These are phyloP conservation scores for Phytophthora podocarpi DNA, from an alignment of 352 stramenopile species.

Conservation along the genomic window DNA sequence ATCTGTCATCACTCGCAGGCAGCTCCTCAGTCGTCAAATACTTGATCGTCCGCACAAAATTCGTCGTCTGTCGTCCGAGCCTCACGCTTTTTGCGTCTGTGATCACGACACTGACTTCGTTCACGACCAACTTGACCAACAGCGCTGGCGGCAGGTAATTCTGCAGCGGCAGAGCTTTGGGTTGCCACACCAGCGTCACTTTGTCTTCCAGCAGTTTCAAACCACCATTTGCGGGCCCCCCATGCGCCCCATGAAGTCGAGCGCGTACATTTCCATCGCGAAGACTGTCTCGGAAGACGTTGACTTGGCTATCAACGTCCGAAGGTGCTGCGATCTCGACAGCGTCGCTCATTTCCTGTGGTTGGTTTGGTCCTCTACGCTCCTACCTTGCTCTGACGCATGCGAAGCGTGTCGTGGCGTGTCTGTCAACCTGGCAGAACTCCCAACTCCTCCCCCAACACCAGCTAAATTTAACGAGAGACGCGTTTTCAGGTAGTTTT, in stretches of 20 bases:
- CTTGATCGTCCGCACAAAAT: constrained; percentile 86
- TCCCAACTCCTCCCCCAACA: background rate
- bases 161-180: constrained; percentile 26
- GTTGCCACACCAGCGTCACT: constrained; percentile 64
- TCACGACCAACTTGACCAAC: constrained; percentile 32
- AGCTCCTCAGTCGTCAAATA: constrained; percentile 58
- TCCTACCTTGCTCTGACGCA: constrained; percentile 6
- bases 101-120: constrained; percentile 34
- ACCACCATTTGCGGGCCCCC: constrained; percentile 53
- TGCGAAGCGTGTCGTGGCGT: constrained; percentile 3
- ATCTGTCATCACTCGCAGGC: constrained; percentile 65
- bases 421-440: constrained; percentile 2
- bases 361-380: background rate
- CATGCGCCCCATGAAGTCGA: constrained; percentile 47
- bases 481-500: too few species aligned
- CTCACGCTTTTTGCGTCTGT: constrained; percentile 65
- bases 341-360: constrained; percentile 22
- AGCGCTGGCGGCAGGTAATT: constrained; percentile 17
- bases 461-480: constrained; percentile 20
- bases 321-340: constrained; percentile 3
- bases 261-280: constrained; percentile 63
- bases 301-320: constrained; percentile 25
- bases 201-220: constrained; percentile 75
- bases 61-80: constrained; percentile 74
- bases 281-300: constrained; percentile 62